Conservation (phyloP, 2,329 filamentous ascomycete species). For the Ophiostoma sp. region DNA sequence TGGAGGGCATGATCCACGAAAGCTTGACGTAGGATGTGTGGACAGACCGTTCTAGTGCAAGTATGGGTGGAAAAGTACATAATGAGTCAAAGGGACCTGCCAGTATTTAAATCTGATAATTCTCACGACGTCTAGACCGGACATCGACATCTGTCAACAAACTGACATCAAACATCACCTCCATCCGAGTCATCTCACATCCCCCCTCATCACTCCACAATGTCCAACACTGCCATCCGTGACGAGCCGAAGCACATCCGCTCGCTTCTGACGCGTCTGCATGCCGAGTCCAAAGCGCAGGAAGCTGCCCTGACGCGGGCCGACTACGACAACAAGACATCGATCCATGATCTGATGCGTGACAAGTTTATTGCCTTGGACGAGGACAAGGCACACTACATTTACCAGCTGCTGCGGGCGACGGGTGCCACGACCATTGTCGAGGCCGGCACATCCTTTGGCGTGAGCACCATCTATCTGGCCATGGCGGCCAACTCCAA, state of each 20-base stretch:
- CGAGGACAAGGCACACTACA: slow-evolving; percentile 56
- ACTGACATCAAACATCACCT: neutral
- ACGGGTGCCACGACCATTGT: slow-evolving; percentile 53
- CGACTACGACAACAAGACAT: neutral
- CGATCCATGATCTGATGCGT: slow-evolving; percentile 39
- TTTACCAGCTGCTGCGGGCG: slow-evolving; percentile 55
- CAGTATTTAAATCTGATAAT: neutral
- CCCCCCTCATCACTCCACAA: neutral
- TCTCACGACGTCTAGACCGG: neutral
- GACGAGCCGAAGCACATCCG: slow-evolving; percentile 22
- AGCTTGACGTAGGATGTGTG: neutral
- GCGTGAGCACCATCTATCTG: slow-evolving; percentile 63
- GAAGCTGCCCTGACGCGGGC: slow-evolving; percentile 15
- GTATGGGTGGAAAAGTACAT: neutral
- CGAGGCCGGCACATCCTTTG: slow-evolving; percentile 63
- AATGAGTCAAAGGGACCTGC: neutral
- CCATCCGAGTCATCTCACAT: neutral
- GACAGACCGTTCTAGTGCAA: neutral
- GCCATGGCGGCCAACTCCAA: slow-evolving; percentile 58
- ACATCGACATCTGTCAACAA: neutral
- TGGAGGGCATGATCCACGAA: neutral
- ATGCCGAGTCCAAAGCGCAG: slow-evolving; percentile 25
- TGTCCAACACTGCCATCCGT: slow-evolving; percentile 9
- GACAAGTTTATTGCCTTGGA: slow-evolving; percentile 63
- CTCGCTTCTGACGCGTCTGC: slow-evolving; percentile 25